Percentiles rank a stretch among this genome's conserved stretches.
phyloP scores from a whole-genome alignment of 352 stramenopile species.

The Phytophthora syringae region DNA sequence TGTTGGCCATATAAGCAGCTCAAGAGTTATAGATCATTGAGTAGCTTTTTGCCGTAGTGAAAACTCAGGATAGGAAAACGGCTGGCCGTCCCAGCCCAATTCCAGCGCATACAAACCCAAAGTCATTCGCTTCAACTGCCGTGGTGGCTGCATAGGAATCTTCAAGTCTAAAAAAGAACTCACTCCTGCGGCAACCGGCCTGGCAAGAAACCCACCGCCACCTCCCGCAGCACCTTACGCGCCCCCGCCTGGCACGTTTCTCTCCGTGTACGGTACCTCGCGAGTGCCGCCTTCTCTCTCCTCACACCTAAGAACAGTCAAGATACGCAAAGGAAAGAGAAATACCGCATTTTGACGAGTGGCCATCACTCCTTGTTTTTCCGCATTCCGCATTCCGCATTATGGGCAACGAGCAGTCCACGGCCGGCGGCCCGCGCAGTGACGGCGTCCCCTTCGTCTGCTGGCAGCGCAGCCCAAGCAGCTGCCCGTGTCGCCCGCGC shows the following conservation, averaged over 20 bases:
- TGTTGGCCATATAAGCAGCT: too few relatives aligned
- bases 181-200: too few relatives aligned
- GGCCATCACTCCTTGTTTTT: conserved; percentile 38
- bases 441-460: conserved; percentile 77
- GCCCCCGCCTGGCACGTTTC: not conserved
- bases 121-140: conserved; percentile 21
- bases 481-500: conserved; percentile 5
- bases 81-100: conserved; percentile 3
- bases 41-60: not conserved
- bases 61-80: conserved; percentile 11
- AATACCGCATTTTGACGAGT: conserved; percentile 7
- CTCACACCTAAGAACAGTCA: not conserved
- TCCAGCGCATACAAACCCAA: conserved; percentile 9
- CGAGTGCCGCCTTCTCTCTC: not conserved
- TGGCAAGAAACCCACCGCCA: not conserved
- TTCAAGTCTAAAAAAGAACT: conserved; percentile 20
- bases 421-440: conserved; percentile 34
- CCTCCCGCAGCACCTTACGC: not conserved
- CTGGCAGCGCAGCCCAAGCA: conserved; percentile 48
- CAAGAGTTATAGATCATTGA: too few relatives aligned
- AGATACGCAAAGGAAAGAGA: too few relatives aligned
- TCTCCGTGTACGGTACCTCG: not conserved
- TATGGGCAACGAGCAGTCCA: conserved; percentile 73
- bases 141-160: conserved; percentile 9
- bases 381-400: conserved; percentile 9